Evolutionary conservation across 495 filamentous ascomycete genomes (phyloP).

Genomic region (Aspergillus campestris): DNA sequence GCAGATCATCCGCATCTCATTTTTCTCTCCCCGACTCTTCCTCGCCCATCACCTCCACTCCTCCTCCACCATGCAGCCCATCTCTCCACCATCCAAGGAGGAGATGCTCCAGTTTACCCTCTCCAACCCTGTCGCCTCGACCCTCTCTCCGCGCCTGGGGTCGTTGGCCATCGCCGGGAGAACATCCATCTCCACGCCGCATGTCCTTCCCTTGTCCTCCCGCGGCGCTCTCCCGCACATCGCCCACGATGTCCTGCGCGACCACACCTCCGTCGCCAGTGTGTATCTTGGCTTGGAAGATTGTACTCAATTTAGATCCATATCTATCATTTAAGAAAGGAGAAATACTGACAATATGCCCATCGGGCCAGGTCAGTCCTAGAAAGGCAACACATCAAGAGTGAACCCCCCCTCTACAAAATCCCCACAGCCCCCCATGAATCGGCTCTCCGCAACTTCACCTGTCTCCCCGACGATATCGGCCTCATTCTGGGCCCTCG

Average conservation of each 20-base stretch:
- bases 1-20: neutral
- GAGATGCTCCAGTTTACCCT: conserved; percentile 28
- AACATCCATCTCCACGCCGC: conserved; percentile 63
- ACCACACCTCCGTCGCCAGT: conserved; percentile 54
- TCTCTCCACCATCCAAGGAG: conserved; percentile 3
- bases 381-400: conserved; percentile 51
- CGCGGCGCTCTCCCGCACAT: conserved; percentile 80
- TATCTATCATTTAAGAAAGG: neutral
- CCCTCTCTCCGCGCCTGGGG: conserved; percentile 49
- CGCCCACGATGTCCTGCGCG: conserved; percentile 69
- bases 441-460: conserved; percentile 66
- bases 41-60: neutral
- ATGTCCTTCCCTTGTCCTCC: conserved; percentile 70
- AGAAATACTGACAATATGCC: conserved; percentile 20
- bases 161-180: conserved; percentile 51
- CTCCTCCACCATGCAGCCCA: conserved; percentile 9
- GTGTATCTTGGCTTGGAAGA: conserved; percentile 85
- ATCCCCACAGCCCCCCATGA: conserved; percentile 29
- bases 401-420: conserved; percentile 42
- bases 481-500: conserved; percentile 74
- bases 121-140: conserved; percentile 16
- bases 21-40: neutral
- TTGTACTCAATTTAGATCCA: conserved; percentile 50
- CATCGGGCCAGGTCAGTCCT: conserved; percentile 53
- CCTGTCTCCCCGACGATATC: conserved; percentile 42